Conservation (phyloP, 2,329 filamentous ascomycete species). For the Venturia pyrina region DNA sequence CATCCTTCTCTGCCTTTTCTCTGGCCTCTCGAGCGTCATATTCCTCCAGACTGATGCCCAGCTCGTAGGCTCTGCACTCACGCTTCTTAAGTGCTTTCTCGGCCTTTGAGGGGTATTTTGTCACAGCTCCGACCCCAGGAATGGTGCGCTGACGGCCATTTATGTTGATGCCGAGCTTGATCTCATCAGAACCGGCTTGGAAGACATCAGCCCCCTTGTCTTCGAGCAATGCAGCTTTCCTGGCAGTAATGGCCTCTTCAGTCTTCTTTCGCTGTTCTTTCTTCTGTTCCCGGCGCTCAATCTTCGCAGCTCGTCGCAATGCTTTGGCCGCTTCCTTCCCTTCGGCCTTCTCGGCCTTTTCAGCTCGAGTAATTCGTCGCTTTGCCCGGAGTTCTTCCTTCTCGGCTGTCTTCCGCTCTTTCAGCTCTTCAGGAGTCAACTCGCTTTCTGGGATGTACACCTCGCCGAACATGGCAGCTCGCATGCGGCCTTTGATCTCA, state of each 20-base stretch:
- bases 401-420: neutral
- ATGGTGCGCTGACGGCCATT: constrained; percentile 10
- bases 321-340: constrained; percentile 2
- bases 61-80: constrained; percentile 10
- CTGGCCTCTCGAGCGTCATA: neutral
- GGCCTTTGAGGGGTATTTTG: constrained; percentile 7
- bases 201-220: constrained; percentile 3
- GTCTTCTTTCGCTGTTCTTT: neutral
- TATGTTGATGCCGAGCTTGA: constrained; percentile 9
- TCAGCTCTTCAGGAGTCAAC: neutral
- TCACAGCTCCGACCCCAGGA: constrained; percentile 12
- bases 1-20: constrained; percentile 6
- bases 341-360: neutral
- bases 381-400: neutral
- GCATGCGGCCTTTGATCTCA: constrained; percentile 7
- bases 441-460: constrained; percentile 4
- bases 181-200: constrained; percentile 6
- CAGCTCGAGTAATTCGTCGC: neutral
- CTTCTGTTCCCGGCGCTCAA: constrained; percentile 6
- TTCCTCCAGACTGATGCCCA: constrained; percentile 8
- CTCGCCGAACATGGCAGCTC: constrained; percentile 1
- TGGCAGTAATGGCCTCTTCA: neutral
- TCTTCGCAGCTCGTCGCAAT: constrained; percentile 5
- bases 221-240: neutral
- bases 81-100: constrained; percentile 12